Evolutionary conservation across 2,329 filamentous ascomycete genomes (phyloP), one percentile per base, ranked within the genome.

Genomic region (Colletotrichum shisoi): DNA sequence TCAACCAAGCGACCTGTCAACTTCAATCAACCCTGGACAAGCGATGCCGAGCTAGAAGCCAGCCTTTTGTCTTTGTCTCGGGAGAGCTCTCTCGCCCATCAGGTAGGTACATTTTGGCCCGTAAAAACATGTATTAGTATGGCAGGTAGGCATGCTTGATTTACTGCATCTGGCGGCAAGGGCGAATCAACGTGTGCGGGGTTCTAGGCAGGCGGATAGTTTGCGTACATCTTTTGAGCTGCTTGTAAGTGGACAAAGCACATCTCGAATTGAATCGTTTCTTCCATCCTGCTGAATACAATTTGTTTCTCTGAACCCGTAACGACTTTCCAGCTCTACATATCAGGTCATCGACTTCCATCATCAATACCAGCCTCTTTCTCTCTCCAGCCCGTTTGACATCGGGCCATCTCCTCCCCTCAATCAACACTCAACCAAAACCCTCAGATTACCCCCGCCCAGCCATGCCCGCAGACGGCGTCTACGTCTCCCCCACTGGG

Each of bases 401-500:
- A 31, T 31, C 27, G 6, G 6, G 4, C 6, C 27, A 31, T 8
- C 27, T 8, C 27, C 27, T 8, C 27, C 27, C 31, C 7, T 34
- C 31, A 9, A 34, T 34, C 31, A 34, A 34, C 31, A 8, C 31
- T 9, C 8, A 8, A 9, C 8, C 8, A 34, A 34, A 9, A 3
- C 2, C 31, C 2, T 34, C 31, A 8, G 8, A 2, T 34, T n/a
- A n/a, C n/a, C 24, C 13, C 44, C 24, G 15, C 27, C 69, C 67
- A 9, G 31, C 31, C 3, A 78, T 78, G 76, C 73, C 75, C 0
- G 48, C 49, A 31, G 64, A 67, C 15, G 64, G 64, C 39, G 76
- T 77, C 9, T 72, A 70, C 63, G 67, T 74, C n/a, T 65, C 70
- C 11, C 72, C 74, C 24, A 59, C 62, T 3, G 76, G 76, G 27